phyloP scores from a whole-genome alignment of 2,329 filamentous ascomycete species.

The Plenodomus biglobosus region DNA sequence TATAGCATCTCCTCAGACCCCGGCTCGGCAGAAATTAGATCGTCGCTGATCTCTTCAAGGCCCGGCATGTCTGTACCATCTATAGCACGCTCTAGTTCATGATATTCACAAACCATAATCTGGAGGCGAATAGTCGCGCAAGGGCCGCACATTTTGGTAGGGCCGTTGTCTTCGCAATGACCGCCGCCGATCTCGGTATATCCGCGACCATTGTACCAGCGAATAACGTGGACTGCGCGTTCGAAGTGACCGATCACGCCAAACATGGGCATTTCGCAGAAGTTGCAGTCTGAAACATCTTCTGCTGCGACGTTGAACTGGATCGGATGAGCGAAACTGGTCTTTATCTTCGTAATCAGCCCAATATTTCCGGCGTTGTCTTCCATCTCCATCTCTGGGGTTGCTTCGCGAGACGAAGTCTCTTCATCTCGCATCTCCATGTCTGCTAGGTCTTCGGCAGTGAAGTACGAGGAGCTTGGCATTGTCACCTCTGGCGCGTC shows the following conservation, averaged over 20 bases:
- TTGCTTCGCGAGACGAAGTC: constrained; percentile 14
- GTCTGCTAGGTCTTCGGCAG: constrained; percentile 17
- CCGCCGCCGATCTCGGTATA: constrained; percentile 46
- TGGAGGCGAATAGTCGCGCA: constrained; percentile 27
- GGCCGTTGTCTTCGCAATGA: constrained; percentile 30
- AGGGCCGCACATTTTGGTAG: constrained; percentile 28
- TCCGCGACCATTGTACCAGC: constrained; percentile 39
- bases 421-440: constrained; percentile 8
- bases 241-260: constrained; percentile 46
- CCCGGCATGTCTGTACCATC: not conserved
- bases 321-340: constrained; percentile 48
- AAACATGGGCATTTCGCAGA: constrained; percentile 46
- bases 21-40: constrained; percentile 15
- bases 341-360: constrained; percentile 36
- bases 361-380: constrained; percentile 32
- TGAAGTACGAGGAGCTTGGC: constrained; percentile 10
- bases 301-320: constrained; percentile 24
- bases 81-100: constrained; percentile 13
- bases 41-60: constrained; percentile 9
- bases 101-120: constrained; percentile 21
- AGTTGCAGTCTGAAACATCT: constrained; percentile 41
- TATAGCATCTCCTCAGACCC: constrained; percentile 8
- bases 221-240: constrained; percentile 38
- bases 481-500: constrained; percentile 7
- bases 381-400: constrained; percentile 28